Base-by-base conservation (phyloP, 1,284 basidiomycete species). In the Chalciporus sp. region DNA sequence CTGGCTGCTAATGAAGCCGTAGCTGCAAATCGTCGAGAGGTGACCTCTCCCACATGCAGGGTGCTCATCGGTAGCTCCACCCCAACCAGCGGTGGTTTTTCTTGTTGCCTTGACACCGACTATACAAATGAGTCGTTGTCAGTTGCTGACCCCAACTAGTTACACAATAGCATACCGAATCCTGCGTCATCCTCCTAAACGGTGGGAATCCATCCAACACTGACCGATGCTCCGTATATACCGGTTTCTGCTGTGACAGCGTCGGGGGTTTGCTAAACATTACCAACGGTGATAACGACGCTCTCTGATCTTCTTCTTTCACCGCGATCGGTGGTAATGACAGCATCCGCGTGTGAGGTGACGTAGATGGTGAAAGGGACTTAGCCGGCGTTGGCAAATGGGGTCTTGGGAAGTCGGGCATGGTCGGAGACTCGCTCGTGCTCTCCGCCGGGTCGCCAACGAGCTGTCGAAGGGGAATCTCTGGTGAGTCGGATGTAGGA, bases 261-360 rank as follows among this genome's bases (percentile, higher is more conserved):
- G 53, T 43, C 23, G 37, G 28, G 0, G 29, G 35, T n/a, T 37
- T 27, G 11, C 2, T 4, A 12, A 42, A 10, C 11, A 43, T 37
- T 14, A 49, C 46, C 19, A 53, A 28, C 10, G 64, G 55, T 0
- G 56, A 58, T 1, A 53, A 16, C 28, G 47, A 49, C 6, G 41
- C 46, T 27, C 45, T 44, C 3, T 16, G 1, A 0, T 66, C 67
- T 12, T 69, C 67, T 6, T 56, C 20, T 52, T 69, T 69, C 46
- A 72, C 57, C 9, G 62, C 62, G 42, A 69, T 72, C 20, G 66
- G 62, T 1, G 67, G 67, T 27, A 72, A 46, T 17, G 70, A 72
- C 14, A 23, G 58, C 39, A 63, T 29, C 17, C 67, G 49, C 16
- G 49, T 53, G 1, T 55, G 49, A 0, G 63, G 57, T 0, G 52